A percentile compares a stretch with the other conserved stretches of the same genome.
These are phyloP conservation scores for Didymella arachidicola DNA, from an alignment of 2,329 filamentous ascomycete species.

Conservation along the genomic window DNA sequence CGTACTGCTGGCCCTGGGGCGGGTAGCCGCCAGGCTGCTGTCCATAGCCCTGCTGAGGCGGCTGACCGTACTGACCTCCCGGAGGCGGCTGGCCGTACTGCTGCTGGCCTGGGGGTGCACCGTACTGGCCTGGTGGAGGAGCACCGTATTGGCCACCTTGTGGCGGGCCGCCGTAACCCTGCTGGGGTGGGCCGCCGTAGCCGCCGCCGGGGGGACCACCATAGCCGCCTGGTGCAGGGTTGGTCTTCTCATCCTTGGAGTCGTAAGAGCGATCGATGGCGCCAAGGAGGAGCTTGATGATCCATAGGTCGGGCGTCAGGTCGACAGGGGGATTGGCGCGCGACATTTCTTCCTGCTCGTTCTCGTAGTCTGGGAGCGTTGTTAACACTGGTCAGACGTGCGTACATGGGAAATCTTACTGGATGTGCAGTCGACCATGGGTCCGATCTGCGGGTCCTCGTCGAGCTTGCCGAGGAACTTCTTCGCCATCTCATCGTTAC, in stretches of 20 bases:
- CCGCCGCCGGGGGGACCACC: conserved; percentile 41
- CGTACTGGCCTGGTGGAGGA: conserved; percentile 34
- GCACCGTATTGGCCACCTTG: conserved; percentile 30
- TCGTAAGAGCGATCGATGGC: conserved; percentile 72
- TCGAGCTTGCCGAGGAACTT: conserved; percentile 71
- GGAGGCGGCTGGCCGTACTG: conserved; percentile 9
- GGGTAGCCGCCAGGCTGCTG: conserved; percentile 30
- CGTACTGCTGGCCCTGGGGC: conserved; percentile 32
- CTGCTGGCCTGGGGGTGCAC: conserved; percentile 27
- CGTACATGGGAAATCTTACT: conserved; percentile 57
- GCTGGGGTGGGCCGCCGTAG: conserved; percentile 38
- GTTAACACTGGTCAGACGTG: conserved; percentile 14
- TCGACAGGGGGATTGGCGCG: conserved; percentile 68
- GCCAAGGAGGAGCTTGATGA: conserved; percentile 72
- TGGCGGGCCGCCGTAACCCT: conserved; percentile 31
- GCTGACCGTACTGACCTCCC: conserved; percentile 24
- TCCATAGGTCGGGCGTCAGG: conserved; percentile 71
- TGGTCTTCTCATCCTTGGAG: conserved; percentile 68
- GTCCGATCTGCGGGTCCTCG: conserved; percentile 67
- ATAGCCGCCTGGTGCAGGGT: conserved; percentile 46
- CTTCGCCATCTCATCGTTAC: conserved; percentile 69
- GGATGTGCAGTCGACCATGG: conserved; percentile 72
- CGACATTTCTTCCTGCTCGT: conserved; percentile 72
- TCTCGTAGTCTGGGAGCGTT: conserved; percentile 65
- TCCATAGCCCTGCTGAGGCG: conserved; percentile 34